Evolutionary conservation across 306 rosid species (phyloP), one percentile per base, ranked within the genome.

Genomic region (Dalbergia oliveri): DNA sequence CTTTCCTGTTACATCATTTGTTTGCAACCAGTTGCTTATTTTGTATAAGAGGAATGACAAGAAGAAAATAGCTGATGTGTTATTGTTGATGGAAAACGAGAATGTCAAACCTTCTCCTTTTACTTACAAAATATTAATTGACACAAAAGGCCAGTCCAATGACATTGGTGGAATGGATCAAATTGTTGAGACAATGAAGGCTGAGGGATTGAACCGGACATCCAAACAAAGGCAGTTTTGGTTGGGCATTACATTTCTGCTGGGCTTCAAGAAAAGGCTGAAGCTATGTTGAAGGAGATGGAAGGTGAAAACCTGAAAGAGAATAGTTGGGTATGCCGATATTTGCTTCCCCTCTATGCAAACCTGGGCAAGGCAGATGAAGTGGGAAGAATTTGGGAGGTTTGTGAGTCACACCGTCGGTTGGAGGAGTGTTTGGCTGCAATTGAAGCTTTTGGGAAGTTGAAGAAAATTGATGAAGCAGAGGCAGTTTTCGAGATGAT

Each of bases 151-250:
- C 63, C 81, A n/a, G 51, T 77, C 77, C 41, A 77, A 82, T 65
- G 98, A 95, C 88, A 84, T 93, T 15, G 68, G 76, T 4, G 98
- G 92, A 47, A 93, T 95, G 99, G 98, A 93, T 13, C 88, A 86
- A 83, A 81, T 95, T 61, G 84, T 90, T n/a, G 93, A 90, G 64
- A 79, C 84, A 74, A 95, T 93, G 98, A 90, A 87, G 84, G 86
- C 84, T 11, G 89, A 67, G 99, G 97, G 72, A 23, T 91, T 61
- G 93, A 84, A 84, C 92, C 84, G 5, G 90, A 84, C 82, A 10
- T 37, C n/a, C 0, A 3, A 10, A 76, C 76, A 16, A 88, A 76
- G 72, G 82, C 81, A 67, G 34, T 84, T 66, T 15, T 91, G 81
- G 92, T 83, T 31, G 69, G 59, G 84, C 93, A 93, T 83, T 95